phyloP scores from a whole-genome alignment of 2,329 filamentous ascomycete genomes.

The Grosmannia serpens region DNA sequence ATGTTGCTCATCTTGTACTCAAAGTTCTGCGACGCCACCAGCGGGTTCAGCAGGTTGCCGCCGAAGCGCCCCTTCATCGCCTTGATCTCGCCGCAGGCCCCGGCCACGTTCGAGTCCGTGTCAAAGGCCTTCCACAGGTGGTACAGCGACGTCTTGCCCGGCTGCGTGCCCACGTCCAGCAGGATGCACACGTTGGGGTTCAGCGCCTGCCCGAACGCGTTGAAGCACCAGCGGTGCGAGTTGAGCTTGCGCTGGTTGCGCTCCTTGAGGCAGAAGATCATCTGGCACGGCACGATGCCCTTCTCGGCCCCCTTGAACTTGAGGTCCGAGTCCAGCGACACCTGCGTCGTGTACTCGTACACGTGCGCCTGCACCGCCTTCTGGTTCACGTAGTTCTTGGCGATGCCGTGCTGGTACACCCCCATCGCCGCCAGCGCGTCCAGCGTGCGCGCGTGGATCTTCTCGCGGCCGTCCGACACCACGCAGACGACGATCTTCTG shows the following conservation, averaged over 20 bases:
- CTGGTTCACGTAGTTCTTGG: conserved; percentile 96
- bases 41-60: conserved; percentile 74
- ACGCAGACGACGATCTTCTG: conserved; percentile 98
- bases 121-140: conserved; percentile 99
- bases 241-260: conserved; percentile 97
- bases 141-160: conserved; percentile 82
- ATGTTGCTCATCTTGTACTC: conserved; percentile 99
- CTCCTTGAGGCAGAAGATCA: conserved; percentile 97
- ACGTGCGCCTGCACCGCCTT: conserved; percentile 92
- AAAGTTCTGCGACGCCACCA: conserved; percentile 96
- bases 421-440: conserved; percentile 94
- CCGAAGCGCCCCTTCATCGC: conserved; percentile 86
- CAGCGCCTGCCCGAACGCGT: conserved; percentile 84
- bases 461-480: conserved; percentile 84
- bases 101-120: conserved; percentile 92
- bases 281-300: conserved; percentile 93
- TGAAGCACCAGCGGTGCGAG: conserved; percentile 98
- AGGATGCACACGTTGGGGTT: conserved; percentile 96
- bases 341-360: conserved; percentile 98
- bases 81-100: conserved; percentile 94
- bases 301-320: conserved; percentile 99
- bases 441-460: conserved; percentile 81
- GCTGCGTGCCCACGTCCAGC: conserved; percentile 90
- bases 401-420: conserved; percentile 95
- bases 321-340: conserved; percentile 86